Conservation (phyloP, 129 eudicot genomes). For the Sambucus nigra region DNA sequence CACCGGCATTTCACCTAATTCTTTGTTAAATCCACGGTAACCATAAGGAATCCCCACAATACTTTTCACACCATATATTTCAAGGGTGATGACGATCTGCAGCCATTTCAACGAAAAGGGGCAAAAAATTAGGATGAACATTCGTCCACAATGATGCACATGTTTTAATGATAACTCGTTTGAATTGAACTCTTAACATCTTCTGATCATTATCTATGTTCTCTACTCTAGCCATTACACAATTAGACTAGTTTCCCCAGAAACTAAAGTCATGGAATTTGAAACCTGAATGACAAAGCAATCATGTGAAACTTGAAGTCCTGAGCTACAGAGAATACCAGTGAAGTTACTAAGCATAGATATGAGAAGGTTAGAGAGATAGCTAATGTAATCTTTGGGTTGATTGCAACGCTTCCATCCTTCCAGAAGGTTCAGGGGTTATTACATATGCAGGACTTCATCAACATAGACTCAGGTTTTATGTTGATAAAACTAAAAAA, state of each 20-base stretch:
- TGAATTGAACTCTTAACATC: neutral
- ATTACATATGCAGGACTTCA: neutral
- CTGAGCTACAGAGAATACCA: neutral
- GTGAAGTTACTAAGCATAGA: neutral
- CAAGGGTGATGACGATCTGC: slow-evolving; percentile 95
- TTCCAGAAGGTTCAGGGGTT: neutral
- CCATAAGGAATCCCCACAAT: slow-evolving; percentile 96
- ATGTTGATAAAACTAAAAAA: neutral
- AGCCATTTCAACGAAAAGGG: slow-evolving; percentile 16
- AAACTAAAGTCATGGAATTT: neutral
- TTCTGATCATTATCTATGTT: neutral
- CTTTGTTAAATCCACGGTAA: slow-evolving; percentile 86
- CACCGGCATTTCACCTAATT: slow-evolving; percentile 77
- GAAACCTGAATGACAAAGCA: neutral
- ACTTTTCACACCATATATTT: slow-evolving; percentile 91
- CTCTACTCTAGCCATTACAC: neutral
- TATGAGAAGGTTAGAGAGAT: neutral
- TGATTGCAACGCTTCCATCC: neutral
- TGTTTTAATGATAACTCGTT: neutral
- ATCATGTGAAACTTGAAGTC: neutral
- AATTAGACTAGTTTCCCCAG: neutral
- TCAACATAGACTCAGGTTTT: neutral
- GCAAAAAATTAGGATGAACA: neutral
- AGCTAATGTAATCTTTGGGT: neutral
- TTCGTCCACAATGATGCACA: neutral